These are phyloP conservation scores for Alternaria hordeiaustralica DNA, from an alignment of 2,329 filamentous ascomycete species.

Conservation along the genomic window DNA sequence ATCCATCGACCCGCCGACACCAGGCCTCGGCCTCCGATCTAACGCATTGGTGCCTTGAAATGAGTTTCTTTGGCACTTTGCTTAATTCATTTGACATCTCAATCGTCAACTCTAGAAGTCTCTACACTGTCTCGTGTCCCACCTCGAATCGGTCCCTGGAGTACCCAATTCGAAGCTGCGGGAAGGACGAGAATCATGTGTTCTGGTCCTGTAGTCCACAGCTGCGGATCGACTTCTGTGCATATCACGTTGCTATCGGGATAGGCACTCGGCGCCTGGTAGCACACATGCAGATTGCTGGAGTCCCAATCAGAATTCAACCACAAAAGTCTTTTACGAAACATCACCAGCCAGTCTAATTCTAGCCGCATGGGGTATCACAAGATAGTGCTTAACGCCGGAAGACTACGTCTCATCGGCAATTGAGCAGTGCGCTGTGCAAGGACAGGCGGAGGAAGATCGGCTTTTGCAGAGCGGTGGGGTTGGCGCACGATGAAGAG, in stretches of 20 bases:
- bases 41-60: slow-evolving; percentile 25
- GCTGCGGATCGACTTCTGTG: neutral
- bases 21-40: slow-evolving; percentile 11
- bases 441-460: neutral
- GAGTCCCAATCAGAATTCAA: neutral
- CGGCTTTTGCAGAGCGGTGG: neutral
- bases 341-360: neutral
- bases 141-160: neutral
- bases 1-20: slow-evolving; percentile 24
- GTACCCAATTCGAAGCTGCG: neutral
- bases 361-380: neutral
- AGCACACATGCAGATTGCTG: neutral
- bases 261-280: neutral
- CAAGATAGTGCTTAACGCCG: neutral
- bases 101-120: neutral
- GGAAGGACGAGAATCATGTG: neutral
- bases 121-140: neutral
- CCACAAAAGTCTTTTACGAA: neutral
- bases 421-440: neutral
- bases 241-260: neutral
- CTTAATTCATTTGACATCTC: neutral
- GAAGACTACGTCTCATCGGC: neutral
- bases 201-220: neutral
- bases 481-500: neutral
- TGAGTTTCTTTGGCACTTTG: neutral